Percentiles rank a stretch among this genome's conserved stretches.
phyloP scores from a whole-genome alignment of 495 filamentous ascomycete genomes.

The Ascodesmis nigricans region DNA sequence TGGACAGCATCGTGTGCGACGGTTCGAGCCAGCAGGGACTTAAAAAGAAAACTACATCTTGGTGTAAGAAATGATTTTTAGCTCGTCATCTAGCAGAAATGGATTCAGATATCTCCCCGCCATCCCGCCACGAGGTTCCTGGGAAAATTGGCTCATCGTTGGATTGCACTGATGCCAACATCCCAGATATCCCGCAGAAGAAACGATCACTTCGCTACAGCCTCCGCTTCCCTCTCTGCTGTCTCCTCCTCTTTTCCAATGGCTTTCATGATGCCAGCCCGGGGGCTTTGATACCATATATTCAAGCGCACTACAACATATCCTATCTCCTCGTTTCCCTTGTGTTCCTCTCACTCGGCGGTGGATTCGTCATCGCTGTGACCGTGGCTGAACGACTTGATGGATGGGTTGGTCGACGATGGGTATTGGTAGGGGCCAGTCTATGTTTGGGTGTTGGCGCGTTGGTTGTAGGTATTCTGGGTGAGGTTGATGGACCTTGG shows the following conservation, averaged over 20 bases:
- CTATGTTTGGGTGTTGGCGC: slow-evolving; percentile 30
- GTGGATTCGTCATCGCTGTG: slow-evolving; percentile 54
- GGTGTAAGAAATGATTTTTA: too few species aligned
- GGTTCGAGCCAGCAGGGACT: too few species aligned
- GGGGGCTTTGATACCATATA: slow-evolving; percentile 53
- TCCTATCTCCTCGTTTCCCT: slow-evolving; percentile 53
- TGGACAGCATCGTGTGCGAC: too few species aligned
- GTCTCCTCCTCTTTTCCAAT: slow-evolving; percentile 26
- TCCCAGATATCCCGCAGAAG: too few species aligned
- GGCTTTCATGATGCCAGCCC: slow-evolving; percentile 43
- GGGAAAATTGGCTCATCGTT: too few species aligned
- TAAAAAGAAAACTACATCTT: too few species aligned
- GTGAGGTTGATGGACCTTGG: slow-evolving; percentile 48
- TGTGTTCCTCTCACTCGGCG: slow-evolving; percentile 57
- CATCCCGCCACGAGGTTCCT: too few species aligned
- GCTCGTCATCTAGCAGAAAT: too few species aligned
- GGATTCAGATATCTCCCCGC: too few species aligned
- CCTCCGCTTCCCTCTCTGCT: slow-evolving; percentile 10
- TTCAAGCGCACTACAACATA: slow-evolving; percentile 42
- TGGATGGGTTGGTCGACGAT: slow-evolving; percentile 39
- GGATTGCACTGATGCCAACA: too few species aligned
- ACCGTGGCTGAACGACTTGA: slow-evolving; percentile 35
- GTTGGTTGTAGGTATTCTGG: slow-evolving; percentile 36
- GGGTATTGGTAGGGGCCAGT: slow-evolving; percentile 34
- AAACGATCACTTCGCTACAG: too few species aligned